Evolutionary conservation across 148 eudicot genomes (phyloP).

Genomic region (Talinum fruticosum): DNA sequence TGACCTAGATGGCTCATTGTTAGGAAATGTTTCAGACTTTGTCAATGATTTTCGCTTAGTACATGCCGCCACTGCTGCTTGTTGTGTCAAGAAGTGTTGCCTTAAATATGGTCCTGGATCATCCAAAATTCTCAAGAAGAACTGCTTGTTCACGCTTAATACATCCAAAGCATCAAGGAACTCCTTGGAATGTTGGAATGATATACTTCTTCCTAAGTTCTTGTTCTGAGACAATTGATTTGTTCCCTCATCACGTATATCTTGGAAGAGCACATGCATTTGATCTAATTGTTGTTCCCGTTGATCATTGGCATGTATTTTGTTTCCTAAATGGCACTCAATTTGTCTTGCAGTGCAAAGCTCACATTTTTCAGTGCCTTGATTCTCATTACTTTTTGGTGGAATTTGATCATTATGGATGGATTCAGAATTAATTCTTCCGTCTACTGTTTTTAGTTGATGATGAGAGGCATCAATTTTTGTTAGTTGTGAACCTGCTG

Average conservation of each 20-base stretch:
- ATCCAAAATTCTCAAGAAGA: slow-evolving; percentile 44
- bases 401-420: background rate
- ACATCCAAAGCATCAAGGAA: slow-evolving; percentile 47
- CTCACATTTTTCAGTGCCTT: slow-evolving; percentile 25
- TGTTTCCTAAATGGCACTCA: slow-evolving; percentile 25
- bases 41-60: slow-evolving; percentile 24
- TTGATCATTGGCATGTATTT: slow-evolving; percentile 10
- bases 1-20: slow-evolving; percentile 14
- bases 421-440: background rate
- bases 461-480: slow-evolving; percentile 21
- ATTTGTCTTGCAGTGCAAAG: slow-evolving; percentile 34
- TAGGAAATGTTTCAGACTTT: slow-evolving; percentile 55
- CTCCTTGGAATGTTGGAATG: slow-evolving; percentile 45
- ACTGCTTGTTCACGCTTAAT: slow-evolving; percentile 44
- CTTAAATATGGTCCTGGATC: slow-evolving; percentile 39
- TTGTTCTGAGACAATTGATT: background rate
- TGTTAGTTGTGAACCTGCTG: slow-evolving; percentile 28
- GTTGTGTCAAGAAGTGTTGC: slow-evolving; percentile 29
- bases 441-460: slow-evolving; percentile 7
- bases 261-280: slow-evolving; percentile 19
- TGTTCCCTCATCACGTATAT: slow-evolving; percentile 13
- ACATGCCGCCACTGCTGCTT: background rate
- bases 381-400: background rate
- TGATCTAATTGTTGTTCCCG: slow-evolving; percentile 7
- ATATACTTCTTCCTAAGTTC: slow-evolving; percentile 24